A percentile compares a stretch with the other conserved stretches of the same genome.
phyloP scores from a whole-genome alignment of 78 protist species.

The Dictyostelium firmibasis region DNA sequence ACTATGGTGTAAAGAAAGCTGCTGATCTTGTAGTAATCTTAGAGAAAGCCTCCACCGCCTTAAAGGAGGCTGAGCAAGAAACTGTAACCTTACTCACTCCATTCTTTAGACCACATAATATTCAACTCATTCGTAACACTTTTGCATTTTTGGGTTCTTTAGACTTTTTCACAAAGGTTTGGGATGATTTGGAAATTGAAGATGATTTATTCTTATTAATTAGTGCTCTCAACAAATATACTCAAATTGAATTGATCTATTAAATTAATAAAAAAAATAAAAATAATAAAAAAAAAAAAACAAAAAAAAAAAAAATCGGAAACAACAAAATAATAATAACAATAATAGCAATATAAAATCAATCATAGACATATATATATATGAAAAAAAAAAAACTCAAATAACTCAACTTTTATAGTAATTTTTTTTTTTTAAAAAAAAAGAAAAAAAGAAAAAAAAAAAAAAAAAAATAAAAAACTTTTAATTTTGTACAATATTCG shows the following conservation, averaged over 20 bases:
- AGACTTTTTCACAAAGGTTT: constrained; percentile 63
- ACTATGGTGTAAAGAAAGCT: constrained; percentile 53
- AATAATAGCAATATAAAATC: not conserved
- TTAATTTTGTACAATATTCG: not conserved
- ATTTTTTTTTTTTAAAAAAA: not conserved
- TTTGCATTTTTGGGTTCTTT: constrained; percentile 44
- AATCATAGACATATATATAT: not conserved
- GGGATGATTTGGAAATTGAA: constrained; percentile 74
- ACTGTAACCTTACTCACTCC: constrained; percentile 35
- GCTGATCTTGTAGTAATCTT: constrained; percentile 24
- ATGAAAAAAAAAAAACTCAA: not conserved
- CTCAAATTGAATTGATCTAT: constrained; percentile 70
- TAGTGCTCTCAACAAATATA: constrained; percentile 75
- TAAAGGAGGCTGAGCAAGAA: constrained; percentile 68
- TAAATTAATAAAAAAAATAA: not conserved
- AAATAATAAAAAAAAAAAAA: too few species aligned
- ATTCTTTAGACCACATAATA: constrained; percentile 59
- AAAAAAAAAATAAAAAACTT: not conserved
- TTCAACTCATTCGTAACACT: constrained; percentile 55
- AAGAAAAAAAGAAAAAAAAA: not conserved
- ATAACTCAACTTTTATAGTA: not conserved
- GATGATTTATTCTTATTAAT: constrained; percentile 65
- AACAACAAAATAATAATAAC: too few species aligned
- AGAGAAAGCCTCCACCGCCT: constrained; percentile 8
- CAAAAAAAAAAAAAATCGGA: too few species aligned